A percentile compares a stretch with the other conserved stretches of the same genome.
These are phyloP conservation scores for Aspergillus hancockii DNA, from an alignment of 495 filamentous ascomycete species.

Conservation along the genomic window DNA sequence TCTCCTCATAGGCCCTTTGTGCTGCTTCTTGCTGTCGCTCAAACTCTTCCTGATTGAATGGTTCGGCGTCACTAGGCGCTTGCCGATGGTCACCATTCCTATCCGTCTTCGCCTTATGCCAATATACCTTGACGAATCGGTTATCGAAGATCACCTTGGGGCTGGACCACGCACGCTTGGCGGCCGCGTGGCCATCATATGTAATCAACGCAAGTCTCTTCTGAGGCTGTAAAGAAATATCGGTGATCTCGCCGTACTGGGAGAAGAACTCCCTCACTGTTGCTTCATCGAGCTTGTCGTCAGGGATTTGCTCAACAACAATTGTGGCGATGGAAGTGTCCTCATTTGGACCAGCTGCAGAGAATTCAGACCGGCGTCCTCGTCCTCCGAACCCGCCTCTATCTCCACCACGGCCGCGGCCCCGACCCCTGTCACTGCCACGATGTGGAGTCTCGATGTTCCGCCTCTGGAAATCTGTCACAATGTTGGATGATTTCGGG, in stretches of 20 bases:
- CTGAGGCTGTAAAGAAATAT: slow-evolving; percentile 73
- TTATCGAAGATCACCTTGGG: slow-evolving; percentile 97
- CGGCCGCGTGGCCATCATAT: slow-evolving; percentile 69
- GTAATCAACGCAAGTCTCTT: slow-evolving; percentile 81
- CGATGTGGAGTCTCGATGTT: slow-evolving; percentile 26
- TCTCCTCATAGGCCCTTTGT: slow-evolving; percentile 78
- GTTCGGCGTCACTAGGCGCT: slow-evolving; percentile 22
- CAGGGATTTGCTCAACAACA: slow-evolving; percentile 91
- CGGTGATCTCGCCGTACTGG: slow-evolving; percentile 75
- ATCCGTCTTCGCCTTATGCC: slow-evolving; percentile 68
- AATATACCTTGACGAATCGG: slow-evolving; percentile 96
- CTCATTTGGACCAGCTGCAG: slow-evolving; percentile 69
- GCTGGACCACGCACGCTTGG: slow-evolving; percentile 81
- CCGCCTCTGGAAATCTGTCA: slow-evolving; percentile 37
- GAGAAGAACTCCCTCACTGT: slow-evolving; percentile 79
- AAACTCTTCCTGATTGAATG: slow-evolving; percentile 79
- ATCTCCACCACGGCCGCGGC: slow-evolving; percentile 51
- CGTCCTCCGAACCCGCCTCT: slow-evolving; percentile 47
- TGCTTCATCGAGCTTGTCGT: slow-evolving; percentile 77
- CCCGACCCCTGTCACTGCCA: slow-evolving; percentile 42
- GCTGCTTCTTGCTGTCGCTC: slow-evolving; percentile 73
- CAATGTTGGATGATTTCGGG: slow-evolving; percentile 63
- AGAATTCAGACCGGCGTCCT: slow-evolving; percentile 67
- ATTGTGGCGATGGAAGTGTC: slow-evolving; percentile 77
- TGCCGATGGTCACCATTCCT: slow-evolving; percentile 32